Percentiles rank a stretch among this genome's conserved stretches.
Evolutionary conservation across 352 stramenopile genomes (phyloP).

Genomic region (Globisporangium solare): DNA sequence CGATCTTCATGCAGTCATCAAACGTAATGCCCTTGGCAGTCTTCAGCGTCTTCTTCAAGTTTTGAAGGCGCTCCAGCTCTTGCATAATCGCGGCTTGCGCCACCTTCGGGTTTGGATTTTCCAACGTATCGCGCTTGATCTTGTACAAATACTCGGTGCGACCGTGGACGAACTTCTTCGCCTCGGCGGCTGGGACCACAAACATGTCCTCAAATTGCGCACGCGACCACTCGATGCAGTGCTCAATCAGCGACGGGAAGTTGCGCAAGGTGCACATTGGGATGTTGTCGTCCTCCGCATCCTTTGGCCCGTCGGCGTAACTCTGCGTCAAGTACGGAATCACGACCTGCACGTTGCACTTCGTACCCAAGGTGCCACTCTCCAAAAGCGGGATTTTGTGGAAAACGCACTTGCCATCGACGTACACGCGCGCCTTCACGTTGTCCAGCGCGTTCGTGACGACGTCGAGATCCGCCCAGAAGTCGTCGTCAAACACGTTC

Average conservation of each 20-base stretch:
- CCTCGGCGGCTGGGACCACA: slow-evolving; percentile 72
- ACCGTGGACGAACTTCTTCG: slow-evolving; percentile 83
- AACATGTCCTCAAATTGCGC: slow-evolving; percentile 86
- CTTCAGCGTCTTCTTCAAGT: slow-evolving; percentile 47
- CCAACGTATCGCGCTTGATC: slow-evolving; percentile 59
- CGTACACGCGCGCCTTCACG: slow-evolving; percentile 95
- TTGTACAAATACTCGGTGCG: slow-evolving; percentile 71
- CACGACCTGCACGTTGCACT: slow-evolving; percentile 95
- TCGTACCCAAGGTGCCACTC: slow-evolving; percentile 97
- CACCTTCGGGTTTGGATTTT: slow-evolving; percentile 72
- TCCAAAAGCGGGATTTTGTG: slow-evolving; percentile 96
- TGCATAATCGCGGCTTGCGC: slow-evolving; percentile 61
- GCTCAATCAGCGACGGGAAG: slow-evolving; percentile 94
- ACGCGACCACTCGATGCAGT: slow-evolving; percentile 99
- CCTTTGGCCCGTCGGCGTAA: slow-evolving; percentile 94
- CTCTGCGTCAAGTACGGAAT: slow-evolving; percentile 88
- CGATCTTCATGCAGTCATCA: slow-evolving; percentile 63
- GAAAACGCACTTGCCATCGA: slow-evolving; percentile 98
- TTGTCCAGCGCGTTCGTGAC: slow-evolving; percentile 99
- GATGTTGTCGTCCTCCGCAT: slow-evolving; percentile 98
- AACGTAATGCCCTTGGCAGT: slow-evolving; percentile 56
- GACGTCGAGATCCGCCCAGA: slow-evolving; percentile 86
- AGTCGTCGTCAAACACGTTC: slow-evolving; percentile 77
- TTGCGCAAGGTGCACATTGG: slow-evolving; percentile 99
- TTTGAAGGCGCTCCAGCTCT: slow-evolving; percentile 65